Evolutionary conservation across 495 filamentous ascomycete genomes (phyloP).

Genomic region (Rostrohypoxylon terebratum): DNA sequence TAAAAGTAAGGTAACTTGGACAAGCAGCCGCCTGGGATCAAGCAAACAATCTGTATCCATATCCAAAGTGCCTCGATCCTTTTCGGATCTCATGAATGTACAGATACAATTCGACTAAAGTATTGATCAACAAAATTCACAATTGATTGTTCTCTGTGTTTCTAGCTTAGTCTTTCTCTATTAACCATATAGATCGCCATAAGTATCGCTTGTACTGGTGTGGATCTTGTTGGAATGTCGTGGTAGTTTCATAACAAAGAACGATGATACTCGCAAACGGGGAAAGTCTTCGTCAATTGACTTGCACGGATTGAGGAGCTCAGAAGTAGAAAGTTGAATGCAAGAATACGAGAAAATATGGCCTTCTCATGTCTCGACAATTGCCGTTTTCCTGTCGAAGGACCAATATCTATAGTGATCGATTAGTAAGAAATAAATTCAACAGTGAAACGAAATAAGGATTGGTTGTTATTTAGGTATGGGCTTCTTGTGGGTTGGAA

Average conservation of each 20-base stretch:
- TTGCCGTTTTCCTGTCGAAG: background rate
- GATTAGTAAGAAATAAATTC: too few relatives aligned
- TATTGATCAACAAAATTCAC: background rate
- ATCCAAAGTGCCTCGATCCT: background rate
- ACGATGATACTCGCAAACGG: conserved; percentile 26
- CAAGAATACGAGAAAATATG: background rate
- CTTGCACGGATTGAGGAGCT: conserved; percentile 6
- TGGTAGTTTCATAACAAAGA: conserved; percentile 29
- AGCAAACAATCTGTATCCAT: background rate
- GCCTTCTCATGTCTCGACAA: background rate
- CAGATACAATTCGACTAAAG: background rate
- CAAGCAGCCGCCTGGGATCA: too few relatives aligned
- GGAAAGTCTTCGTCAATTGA: conserved; percentile 3
- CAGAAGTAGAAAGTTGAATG: background rate
- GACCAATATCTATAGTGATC: too few relatives aligned
- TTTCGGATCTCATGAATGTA: background rate
- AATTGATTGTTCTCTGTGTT: background rate
- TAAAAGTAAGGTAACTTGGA: too few relatives aligned
- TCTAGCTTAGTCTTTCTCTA: background rate
- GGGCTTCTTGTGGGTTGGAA: too few relatives aligned
- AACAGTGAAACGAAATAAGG: too few relatives aligned
- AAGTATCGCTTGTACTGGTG: conserved; percentile 4
- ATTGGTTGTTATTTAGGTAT: too few relatives aligned
- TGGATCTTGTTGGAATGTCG: conserved; percentile 25
- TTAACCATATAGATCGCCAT: conserved; percentile 11